phyloP scores from a whole-genome alignment of 2,329 filamentous ascomycete genomes.

The Aspergillus persii region DNA sequence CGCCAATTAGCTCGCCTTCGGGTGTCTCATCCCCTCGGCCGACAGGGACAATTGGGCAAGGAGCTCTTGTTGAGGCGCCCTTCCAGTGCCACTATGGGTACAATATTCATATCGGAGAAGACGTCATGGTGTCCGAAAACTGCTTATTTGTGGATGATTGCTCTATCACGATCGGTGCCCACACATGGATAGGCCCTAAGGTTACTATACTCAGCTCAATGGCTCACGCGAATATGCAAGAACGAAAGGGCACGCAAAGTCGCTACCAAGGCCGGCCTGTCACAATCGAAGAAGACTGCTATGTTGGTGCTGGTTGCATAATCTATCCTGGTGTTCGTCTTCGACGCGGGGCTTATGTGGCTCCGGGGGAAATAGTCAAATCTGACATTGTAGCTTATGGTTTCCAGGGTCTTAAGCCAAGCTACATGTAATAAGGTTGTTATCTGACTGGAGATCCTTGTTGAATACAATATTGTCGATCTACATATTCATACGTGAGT shows the following conservation, averaged over 20 bases:
- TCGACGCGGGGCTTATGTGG: constrained; percentile 43
- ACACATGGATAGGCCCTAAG: constrained; percentile 69
- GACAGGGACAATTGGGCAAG: constrained; percentile 65
- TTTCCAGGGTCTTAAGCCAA: constrained; percentile 42
- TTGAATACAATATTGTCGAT: not conserved
- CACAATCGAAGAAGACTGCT: constrained; percentile 70
- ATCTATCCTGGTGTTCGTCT: constrained; percentile 52
- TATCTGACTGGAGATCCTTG: not conserved
- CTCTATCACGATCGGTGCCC: constrained; percentile 74
- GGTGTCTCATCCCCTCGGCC: constrained; percentile 54
- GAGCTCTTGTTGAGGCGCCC: constrained; percentile 77
- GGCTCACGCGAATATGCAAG: constrained; percentile 69
- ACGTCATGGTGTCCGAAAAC: constrained; percentile 77
- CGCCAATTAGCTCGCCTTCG: constrained; percentile 47
- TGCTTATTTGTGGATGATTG: constrained; percentile 87
- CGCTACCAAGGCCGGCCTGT: constrained; percentile 69
- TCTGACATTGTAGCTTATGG: constrained; percentile 43
- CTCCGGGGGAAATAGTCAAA: constrained; percentile 45
- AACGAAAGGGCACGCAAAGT: constrained; percentile 70
- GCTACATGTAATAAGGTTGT: constrained; percentile 33
- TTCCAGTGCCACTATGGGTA: constrained; percentile 96
- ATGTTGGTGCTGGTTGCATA: constrained; percentile 61
- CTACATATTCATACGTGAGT: not conserved
- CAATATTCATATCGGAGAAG: constrained; percentile 83
- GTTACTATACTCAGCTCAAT: constrained; percentile 81